Conservation (phyloP, 192 early-diverging fungal species). For the Gorgonomyces haynaldii region DNA sequence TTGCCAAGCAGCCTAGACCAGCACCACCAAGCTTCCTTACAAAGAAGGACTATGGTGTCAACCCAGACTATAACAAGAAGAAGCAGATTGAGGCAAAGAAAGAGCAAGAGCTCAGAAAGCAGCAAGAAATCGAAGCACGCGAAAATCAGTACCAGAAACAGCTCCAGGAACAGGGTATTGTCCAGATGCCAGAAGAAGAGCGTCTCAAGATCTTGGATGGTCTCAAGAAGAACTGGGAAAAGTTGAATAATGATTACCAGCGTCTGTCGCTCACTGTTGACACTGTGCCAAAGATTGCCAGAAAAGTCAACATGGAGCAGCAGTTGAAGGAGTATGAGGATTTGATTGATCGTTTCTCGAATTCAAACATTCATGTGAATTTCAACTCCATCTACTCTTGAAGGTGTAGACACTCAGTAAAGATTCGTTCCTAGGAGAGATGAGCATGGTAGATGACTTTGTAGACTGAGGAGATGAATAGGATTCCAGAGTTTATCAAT, state of each 20-base stretch:
- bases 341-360: conserved; percentile 41
- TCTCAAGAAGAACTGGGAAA: conserved; percentile 36
- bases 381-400: conserved; percentile 23
- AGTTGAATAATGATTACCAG: conserved; percentile 44
- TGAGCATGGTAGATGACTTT: no score
- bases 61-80: conserved; percentile 25
- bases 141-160: conserved; percentile 4
- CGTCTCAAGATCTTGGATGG: conserved; percentile 36
- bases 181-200: conserved; percentile 38
- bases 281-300: conserved; percentile 51
- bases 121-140: background rate
- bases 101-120: conserved; percentile 1
- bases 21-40: conserved; percentile 17
- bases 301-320: conserved; percentile 51
- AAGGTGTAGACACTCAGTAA: no score
- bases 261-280: conserved; percentile 46
- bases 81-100: conserved; percentile 13
- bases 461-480: no score
- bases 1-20: conserved; percentile 22
- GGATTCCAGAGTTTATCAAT: no score
- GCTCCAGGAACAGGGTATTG: conserved; percentile 17
- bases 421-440: no score
- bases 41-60: conserved; percentile 37
- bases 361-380: conserved; percentile 36
- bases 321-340: conserved; percentile 44